Evolutionary conservation across 2,329 filamentous ascomycete genomes (phyloP).

Genomic region (Colletotrichum gloeosporioides): DNA sequence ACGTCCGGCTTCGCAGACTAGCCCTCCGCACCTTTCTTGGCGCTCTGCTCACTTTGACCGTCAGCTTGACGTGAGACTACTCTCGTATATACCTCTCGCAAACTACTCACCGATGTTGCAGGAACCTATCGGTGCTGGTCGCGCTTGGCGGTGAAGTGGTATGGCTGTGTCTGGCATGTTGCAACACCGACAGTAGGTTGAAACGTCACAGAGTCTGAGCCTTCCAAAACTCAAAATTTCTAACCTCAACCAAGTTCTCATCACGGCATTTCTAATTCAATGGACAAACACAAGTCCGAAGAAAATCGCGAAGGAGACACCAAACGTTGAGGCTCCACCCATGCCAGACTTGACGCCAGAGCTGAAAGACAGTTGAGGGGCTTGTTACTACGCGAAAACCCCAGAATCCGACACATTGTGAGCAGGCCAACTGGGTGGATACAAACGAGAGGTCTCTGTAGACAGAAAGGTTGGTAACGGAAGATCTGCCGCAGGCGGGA

Average conservation of each 20-base stretch:
- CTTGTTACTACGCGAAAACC: neutral
- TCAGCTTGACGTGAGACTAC: neutral
- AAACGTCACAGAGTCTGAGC: neutral
- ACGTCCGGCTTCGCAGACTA: neutral
- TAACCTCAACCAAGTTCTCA: neutral
- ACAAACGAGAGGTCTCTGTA: neutral
- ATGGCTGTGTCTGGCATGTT: constrained; percentile 3
- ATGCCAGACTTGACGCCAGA: neutral
- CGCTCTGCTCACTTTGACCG: neutral
- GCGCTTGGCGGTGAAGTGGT: neutral
- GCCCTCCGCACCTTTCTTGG: neutral
- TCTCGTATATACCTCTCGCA: fast-evolving
- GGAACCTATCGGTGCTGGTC: neutral
- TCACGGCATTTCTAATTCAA: neutral
- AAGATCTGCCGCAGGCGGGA: neutral
- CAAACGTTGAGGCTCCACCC: neutral
- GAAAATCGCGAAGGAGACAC: neutral
- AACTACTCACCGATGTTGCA: neutral
- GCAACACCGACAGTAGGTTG: constrained; percentile 2
- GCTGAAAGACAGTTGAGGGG: neutral
- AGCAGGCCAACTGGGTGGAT: neutral
- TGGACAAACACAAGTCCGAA: neutral
- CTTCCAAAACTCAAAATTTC: neutral
- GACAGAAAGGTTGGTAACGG: neutral
- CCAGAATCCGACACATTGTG: neutral